Evolutionary conservation across 345 rosid species (phyloP).

Genomic region (Bruguiera gymnorhiza): DNA sequence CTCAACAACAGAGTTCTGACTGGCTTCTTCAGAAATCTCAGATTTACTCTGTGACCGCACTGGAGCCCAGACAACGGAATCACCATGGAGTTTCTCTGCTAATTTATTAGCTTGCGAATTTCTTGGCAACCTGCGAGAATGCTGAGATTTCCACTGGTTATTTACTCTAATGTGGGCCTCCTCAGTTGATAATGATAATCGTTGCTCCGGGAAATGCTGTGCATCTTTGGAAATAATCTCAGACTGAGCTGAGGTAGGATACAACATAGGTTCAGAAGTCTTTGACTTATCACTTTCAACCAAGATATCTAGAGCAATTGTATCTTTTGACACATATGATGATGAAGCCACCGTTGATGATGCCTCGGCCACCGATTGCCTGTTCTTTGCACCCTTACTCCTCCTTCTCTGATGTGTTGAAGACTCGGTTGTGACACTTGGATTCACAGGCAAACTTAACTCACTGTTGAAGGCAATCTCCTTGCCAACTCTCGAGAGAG

Average conservation of each 20-base stretch:
- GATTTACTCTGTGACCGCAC: conserved; percentile 55
- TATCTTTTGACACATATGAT: conserved; percentile 33
- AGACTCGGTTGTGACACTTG: conserved; percentile 40
- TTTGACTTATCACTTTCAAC: conserved; percentile 39
- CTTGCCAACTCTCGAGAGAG: conserved; percentile 28
- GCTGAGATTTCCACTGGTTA: conserved; percentile 65
- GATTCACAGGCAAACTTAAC: conserved; percentile 34
- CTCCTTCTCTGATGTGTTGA: conserved; percentile 51
- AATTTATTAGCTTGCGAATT: conserved; percentile 47
- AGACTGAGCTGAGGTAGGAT: conserved; percentile 24
- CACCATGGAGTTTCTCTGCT: conserved; percentile 53
- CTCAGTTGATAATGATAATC: conserved; percentile 44
- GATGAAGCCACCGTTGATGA: conserved; percentile 31
- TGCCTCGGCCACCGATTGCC: conserved; percentile 58
- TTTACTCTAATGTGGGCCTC: conserved; percentile 46
- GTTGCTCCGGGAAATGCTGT: conserved; percentile 47
- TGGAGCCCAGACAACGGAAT: conserved; percentile 88
- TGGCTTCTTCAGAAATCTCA: conserved; percentile 50
- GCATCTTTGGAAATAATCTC: conserved; percentile 37
- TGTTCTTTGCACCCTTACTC: conserved; percentile 56
- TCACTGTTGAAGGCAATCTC: conserved; percentile 37
- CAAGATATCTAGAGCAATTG: conserved; percentile 23
- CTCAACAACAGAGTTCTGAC: conserved; percentile 42
- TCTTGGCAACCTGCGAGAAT: conserved; percentile 53
- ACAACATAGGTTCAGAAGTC: conserved; percentile 40